phyloP scores from a whole-genome alignment of 23 red algal species.

The Agarophyton chilense region DNA sequence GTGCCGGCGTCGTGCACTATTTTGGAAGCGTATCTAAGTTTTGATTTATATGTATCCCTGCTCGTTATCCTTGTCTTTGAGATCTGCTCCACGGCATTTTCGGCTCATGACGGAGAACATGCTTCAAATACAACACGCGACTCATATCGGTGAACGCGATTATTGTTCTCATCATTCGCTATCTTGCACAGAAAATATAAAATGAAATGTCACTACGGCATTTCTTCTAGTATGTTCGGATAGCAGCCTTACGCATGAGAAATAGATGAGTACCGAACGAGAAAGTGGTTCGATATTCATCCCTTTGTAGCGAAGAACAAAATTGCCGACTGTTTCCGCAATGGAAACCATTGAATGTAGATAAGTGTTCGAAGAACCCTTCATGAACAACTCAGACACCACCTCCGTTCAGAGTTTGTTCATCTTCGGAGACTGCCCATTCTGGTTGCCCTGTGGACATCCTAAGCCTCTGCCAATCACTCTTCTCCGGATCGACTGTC shows the following conservation, averaged over 20 bases:
- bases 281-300: not conserved
- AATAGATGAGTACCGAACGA: not conserved
- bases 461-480: conserved; percentile 64
- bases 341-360: not conserved
- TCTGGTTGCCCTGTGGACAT: conserved; percentile 79
- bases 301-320: not conserved
- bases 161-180: not conserved
- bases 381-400: not conserved
- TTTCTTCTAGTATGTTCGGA: not conserved
- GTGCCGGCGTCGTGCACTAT: no score
- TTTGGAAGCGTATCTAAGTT: no score
- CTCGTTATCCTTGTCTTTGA: no score
- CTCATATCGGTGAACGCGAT: not conserved
- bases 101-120: no score
- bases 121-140: not conserved
- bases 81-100: no score
- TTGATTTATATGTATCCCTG: no score
- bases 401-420: not conserved
- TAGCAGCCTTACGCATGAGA: not conserved
- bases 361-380: not conserved
- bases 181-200: not conserved
- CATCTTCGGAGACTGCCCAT: conserved; percentile 28
- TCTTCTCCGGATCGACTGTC: conserved; percentile 57
- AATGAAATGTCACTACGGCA: not conserved
- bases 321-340: not conserved